These are phyloP conservation scores for Starmerella khaoyaiensis DNA, from an alignment of 805 yeast species.

Conservation along the genomic window DNA sequence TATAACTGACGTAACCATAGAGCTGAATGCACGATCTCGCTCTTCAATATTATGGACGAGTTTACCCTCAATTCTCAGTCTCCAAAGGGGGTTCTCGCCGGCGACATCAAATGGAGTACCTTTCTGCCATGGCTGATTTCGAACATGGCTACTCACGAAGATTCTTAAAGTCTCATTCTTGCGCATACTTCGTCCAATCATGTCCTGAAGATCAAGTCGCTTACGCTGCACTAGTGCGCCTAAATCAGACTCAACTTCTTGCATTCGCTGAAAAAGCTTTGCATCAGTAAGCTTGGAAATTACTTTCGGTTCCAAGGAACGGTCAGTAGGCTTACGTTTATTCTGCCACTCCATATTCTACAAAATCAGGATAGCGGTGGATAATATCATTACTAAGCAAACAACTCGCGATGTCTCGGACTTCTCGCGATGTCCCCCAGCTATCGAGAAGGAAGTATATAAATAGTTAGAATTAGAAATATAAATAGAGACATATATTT, in stretches of 20 bases:
- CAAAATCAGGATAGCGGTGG: neutral
- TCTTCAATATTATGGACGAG: constrained; percentile 44
- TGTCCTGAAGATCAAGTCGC: constrained; percentile 72
- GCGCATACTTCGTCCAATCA: constrained; percentile 36
- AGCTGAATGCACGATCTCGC: constrained; percentile 50
- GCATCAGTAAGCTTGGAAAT: constrained; percentile 50
- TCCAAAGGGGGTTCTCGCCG: constrained; percentile 40
- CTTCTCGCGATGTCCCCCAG: too few relatives aligned
- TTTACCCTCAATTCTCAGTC: constrained; percentile 78
- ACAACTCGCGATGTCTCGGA: too few relatives aligned
- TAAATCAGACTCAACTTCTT: constrained; percentile 67
- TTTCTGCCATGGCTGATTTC: constrained; percentile 81
- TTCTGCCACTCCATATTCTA: constrained; percentile 21
- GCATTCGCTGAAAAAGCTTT: constrained; percentile 53
- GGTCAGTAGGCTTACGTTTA: constrained; percentile 38
- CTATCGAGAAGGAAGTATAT: neutral
- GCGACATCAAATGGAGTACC: constrained; percentile 20
- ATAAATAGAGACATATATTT: neutral
- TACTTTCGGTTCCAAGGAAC: constrained; percentile 37
- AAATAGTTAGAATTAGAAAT: neutral
- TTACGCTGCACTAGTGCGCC: constrained; percentile 76
- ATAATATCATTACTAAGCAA: too few relatives aligned
- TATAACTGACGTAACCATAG: constrained; percentile 71
- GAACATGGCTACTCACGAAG: constrained; percentile 67
- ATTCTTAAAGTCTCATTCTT: constrained; percentile 55